A percentile compares a stretch with the other conserved stretches of the same genome.
These are phyloP conservation scores for Platanus orientalis DNA, from an alignment of 164 flowering plant genomes.

Conservation along the genomic window DNA sequence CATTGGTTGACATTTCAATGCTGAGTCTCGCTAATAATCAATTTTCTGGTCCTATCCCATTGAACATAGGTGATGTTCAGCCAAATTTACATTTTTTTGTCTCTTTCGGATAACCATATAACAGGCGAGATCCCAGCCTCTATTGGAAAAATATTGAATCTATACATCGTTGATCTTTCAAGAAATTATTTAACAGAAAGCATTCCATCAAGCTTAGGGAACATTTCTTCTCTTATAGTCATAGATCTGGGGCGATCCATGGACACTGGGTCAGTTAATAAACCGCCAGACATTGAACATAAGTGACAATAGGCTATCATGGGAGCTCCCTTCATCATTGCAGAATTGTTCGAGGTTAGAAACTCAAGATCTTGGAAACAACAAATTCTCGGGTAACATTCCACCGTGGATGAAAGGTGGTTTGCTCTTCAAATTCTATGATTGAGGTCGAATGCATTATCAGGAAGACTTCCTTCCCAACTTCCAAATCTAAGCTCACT, in stretches of 20 bases:
- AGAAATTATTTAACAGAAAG: constrained; percentile 28
- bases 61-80: constrained; percentile 15
- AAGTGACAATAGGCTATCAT: constrained; percentile 31
- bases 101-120: constrained; percentile 35
- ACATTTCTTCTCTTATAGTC: constrained; percentile 26
- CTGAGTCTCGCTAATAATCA: constrained; percentile 38
- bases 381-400: constrained; percentile 32
- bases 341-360: constrained; percentile 28
- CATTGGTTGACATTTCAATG: constrained; percentile 20
- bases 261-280: constrained; percentile 25
- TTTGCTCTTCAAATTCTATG: constrained; percentile 21
- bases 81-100: constrained; percentile 32
- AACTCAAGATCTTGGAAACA: constrained; percentile 36
- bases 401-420: constrained; percentile 27
- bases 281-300: constrained; percentile 36
- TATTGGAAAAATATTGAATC: constrained; percentile 23
- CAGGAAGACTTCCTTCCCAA: constrained; percentile 25
- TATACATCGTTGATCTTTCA: constrained; percentile 42
- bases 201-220: constrained; percentile 38
- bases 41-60: constrained; percentile 37
- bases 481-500: constrained; percentile 26
- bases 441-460: constrained; percentile 28
- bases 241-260: constrained; percentile 34
- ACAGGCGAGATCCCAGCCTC: constrained; percentile 38
- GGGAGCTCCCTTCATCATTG: constrained; percentile 35